phyloP scores from a whole-genome alignment of 2,329 filamentous ascomycete species.

The Sporothrix variecibatus region DNA sequence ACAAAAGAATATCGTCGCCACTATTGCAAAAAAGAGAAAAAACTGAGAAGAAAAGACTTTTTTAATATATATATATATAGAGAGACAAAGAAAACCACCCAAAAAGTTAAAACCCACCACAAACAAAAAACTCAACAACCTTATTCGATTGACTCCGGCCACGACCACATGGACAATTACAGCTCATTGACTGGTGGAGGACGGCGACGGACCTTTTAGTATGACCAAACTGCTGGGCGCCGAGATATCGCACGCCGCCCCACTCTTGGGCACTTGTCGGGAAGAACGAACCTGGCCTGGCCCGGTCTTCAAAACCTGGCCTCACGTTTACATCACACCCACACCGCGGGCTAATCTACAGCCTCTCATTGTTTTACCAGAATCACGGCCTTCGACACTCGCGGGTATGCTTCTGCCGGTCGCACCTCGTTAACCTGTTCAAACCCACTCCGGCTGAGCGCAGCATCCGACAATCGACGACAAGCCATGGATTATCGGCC shows the following conservation, averaged over 20 bases:
- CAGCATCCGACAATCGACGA: not conserved
- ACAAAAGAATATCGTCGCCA: not conserved
- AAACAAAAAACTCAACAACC: too few relatives aligned
- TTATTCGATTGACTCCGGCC: not conserved
- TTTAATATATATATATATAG: too few relatives aligned
- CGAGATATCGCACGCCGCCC: not conserved
- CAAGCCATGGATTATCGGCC: not conserved
- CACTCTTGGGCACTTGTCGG: not conserved
- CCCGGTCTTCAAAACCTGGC: not conserved
- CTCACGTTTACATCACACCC: not conserved
- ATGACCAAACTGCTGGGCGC: not conserved
- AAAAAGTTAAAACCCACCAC: too few relatives aligned
- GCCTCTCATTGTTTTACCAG: not conserved
- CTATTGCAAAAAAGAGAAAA: not conserved
- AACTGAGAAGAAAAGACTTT: not conserved
- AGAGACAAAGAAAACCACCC: too few relatives aligned
- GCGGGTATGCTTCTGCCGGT: too few relatives aligned
- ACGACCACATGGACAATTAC: not conserved
- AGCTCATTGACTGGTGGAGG: not conserved
- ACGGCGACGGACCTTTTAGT: not conserved
- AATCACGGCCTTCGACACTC: not conserved
- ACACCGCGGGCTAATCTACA: not conserved
- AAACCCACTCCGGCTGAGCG: too few relatives aligned
- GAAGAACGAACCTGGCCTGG: not conserved
- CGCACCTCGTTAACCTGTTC: too few relatives aligned